Conservation (phyloP, 129 eudicot species). For the Artemisia annua region DNA sequence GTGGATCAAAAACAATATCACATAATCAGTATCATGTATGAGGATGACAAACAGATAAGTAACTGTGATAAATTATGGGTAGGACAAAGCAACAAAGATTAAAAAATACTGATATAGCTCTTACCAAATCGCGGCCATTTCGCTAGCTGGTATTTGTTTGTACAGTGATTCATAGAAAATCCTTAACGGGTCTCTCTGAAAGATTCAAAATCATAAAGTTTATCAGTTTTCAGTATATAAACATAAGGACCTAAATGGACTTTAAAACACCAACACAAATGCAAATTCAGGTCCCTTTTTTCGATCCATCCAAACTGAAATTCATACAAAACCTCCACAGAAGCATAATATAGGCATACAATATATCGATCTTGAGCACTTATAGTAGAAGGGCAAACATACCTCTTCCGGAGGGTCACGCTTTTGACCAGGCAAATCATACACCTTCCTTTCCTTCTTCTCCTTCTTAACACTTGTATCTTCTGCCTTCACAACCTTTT, state of each 20-base stretch:
- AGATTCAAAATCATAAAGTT: conserved; percentile 16
- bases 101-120: not conserved
- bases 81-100: not conserved
- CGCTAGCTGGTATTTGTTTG: conserved; percentile 67
- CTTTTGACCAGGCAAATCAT: conserved; percentile 89
- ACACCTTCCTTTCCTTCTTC: conserved; percentile 70
- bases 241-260: not conserved
- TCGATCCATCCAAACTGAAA: not conserved
- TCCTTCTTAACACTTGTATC: conserved; percentile 38
- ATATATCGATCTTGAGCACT: not conserved
- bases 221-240: not conserved
- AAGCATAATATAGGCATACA: not conserved
- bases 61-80: too few species aligned
- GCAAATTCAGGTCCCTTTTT: conserved; percentile 3
- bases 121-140: conserved; percentile 89
- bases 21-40: not conserved
- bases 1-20: conserved; percentile 12
- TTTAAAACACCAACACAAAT: not conserved
- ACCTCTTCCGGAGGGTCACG: conserved; percentile 95
- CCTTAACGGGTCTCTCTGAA: conserved; percentile 93
- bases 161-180: conserved; percentile 82
- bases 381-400: conserved; percentile 12
- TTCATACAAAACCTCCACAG: not conserved
- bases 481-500: conserved; percentile 37
- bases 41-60: too few species aligned